phyloP scores from a whole-genome alignment of 305 asterid species.

The Fraxinus floribunda region DNA sequence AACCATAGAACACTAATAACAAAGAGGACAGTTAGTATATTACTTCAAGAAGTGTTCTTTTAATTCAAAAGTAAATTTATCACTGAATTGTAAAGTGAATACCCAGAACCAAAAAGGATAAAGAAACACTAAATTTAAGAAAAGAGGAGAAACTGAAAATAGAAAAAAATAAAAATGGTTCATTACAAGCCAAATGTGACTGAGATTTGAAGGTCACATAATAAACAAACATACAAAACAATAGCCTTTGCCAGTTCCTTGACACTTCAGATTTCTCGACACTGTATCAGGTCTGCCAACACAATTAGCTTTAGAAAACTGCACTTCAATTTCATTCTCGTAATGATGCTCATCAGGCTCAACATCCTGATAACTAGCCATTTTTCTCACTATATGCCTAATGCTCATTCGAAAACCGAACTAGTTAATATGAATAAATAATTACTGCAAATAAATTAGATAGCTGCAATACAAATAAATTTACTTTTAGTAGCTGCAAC shows the following conservation, averaged over 20 bases:
- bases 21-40: neutral
- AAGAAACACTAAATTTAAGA: neutral
- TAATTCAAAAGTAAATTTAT: neutral
- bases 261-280: neutral
- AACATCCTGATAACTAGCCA: neutral
- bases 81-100: neutral
- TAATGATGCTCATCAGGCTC: neutral
- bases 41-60: neutral
- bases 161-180: neutral
- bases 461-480: too few species aligned
- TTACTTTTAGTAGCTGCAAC: too few species aligned
- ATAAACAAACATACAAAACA: neutral
- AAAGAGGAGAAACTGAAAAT: neutral
- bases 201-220: neutral
- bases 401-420: neutral
- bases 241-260: neutral
- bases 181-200: neutral
- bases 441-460: too few species aligned
- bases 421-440: too few species aligned
- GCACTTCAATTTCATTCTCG: neutral
- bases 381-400: neutral
- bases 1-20: neutral
- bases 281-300: neutral
- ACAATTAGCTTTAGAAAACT: neutral
- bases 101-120: neutral